phyloP scores from a whole-genome alignment of 2,329 filamentous ascomycete species.

The Trichophyton simii region DNA sequence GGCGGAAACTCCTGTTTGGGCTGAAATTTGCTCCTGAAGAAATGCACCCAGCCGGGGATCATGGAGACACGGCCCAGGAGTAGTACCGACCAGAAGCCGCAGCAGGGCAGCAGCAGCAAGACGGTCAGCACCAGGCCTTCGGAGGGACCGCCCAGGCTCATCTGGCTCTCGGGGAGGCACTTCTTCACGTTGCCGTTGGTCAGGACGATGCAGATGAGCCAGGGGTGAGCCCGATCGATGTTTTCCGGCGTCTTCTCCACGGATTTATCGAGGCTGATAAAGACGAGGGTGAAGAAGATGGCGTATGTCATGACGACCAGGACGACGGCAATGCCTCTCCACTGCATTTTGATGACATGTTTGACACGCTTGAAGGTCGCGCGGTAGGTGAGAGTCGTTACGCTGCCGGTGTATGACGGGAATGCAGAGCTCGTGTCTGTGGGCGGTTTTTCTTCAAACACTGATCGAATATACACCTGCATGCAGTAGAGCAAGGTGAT shows the following conservation, averaged over 20 bases:
- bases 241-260: conserved; percentile 46
- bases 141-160: conserved; percentile 51
- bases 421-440: conserved; percentile 59
- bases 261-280: conserved; percentile 73
- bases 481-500: conserved; percentile 83
- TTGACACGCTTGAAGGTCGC: conserved; percentile 79
- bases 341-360: conserved; percentile 81
- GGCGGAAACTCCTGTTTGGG: conserved; percentile 64
- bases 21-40: conserved; percentile 39
- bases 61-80: conserved; percentile 77
- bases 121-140: conserved; percentile 69
- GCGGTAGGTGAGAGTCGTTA: conserved; percentile 66
- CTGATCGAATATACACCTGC: conserved; percentile 79
- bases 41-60: conserved; percentile 67
- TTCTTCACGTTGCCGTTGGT: conserved; percentile 48
- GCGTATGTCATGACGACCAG: conserved; percentile 83
- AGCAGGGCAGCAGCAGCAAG: conserved; percentile 69
- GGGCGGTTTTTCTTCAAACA: conserved; percentile 58
- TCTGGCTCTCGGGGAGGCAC: conserved; percentile 44
- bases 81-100: conserved; percentile 72
- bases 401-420: conserved; percentile 62
- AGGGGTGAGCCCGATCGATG: conserved; percentile 46
- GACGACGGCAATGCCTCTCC: conserved; percentile 83
- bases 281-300: conserved; percentile 84
- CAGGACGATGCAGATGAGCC: conserved; percentile 58